A percentile compares a stretch with the other conserved stretches of the same genome.
These are phyloP conservation scores for Phytophthora pini DNA, from an alignment of 352 stramenopile species.

Conservation along the genomic window DNA sequence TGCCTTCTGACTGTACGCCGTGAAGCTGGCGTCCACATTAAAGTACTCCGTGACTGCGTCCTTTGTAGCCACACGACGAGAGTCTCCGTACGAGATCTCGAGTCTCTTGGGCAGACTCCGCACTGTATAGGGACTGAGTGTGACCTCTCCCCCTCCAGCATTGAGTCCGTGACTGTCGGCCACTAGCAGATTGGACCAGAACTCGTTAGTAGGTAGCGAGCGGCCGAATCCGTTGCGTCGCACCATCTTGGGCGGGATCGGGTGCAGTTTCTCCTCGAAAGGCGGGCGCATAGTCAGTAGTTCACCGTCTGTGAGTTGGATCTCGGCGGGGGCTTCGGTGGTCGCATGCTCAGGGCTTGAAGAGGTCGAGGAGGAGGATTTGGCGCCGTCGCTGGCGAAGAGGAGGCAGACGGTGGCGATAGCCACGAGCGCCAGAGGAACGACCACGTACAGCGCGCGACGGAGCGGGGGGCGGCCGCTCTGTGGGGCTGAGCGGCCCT, in stretches of 20 bases:
- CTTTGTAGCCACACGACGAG: conserved; percentile 67
- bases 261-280: conserved; percentile 59
- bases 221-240: conserved; percentile 47
- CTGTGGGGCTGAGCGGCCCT: conserved; percentile 21
- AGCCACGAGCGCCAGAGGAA: conserved; percentile 58
- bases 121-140: conserved; percentile 86
- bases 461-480: conserved; percentile 35
- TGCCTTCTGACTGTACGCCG: conserved; percentile 57
- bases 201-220: conserved; percentile 88
- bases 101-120: conserved; percentile 69
- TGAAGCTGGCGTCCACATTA: conserved; percentile 76
- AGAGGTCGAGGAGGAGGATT: conserved; percentile 12
- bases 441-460: conserved; percentile 58
- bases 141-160: conserved; percentile 73
- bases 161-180: conserved; percentile 78
- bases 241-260: conserved; percentile 67
- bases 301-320: conserved; percentile 42
- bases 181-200: conserved; percentile 91
- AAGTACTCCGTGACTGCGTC: conserved; percentile 83
- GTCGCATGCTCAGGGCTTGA: background rate
- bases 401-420: conserved; percentile 59
- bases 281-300: conserved; percentile 67
- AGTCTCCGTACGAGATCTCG: conserved; percentile 86
- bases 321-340: background rate
- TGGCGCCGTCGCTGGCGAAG: conserved; percentile 27